Percentiles rank a stretch among this genome's conserved stretches.
Evolutionary conservation across 1,284 basidiomycete species (phyloP).

Genomic region (Boletellus sp.): DNA sequence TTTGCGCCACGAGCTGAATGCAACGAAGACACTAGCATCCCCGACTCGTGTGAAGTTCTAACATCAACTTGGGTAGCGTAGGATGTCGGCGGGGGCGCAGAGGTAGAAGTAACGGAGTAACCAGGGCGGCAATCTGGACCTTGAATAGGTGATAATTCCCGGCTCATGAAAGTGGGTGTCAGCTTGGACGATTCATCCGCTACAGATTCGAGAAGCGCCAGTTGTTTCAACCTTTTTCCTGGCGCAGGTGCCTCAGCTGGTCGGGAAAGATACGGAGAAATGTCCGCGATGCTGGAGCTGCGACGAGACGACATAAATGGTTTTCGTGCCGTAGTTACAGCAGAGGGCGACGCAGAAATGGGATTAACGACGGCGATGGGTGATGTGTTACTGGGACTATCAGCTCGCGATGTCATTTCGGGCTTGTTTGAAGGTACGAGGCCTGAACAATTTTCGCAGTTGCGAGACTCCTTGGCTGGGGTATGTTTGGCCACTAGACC

Average conservation of each 20-base stretch:
- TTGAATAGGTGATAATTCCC: constrained; percentile 24
- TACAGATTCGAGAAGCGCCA: constrained; percentile 71
- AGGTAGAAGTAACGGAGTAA: constrained; percentile 16
- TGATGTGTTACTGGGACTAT: constrained; percentile 12
- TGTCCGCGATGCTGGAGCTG: constrained; percentile 49
- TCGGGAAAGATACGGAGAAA: constrained; percentile 61
- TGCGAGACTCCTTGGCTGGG: constrained; percentile 3
- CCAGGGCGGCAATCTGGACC: constrained; percentile 2
- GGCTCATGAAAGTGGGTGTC: constrained; percentile 45
- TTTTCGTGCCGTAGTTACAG: constrained; percentile 19
- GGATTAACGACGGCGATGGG: constrained; percentile 7
- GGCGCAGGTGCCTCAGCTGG: constrained; percentile 48
- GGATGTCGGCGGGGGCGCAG: constrained; percentile 19
- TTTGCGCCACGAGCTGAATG: constrained; percentile 13
- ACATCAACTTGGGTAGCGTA: constrained; percentile 6
- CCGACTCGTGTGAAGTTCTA: constrained; percentile 12
- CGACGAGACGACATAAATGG: constrained; percentile 29
- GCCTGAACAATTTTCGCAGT: constrained; percentile 15
- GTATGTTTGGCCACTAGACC: constrained; percentile 6
- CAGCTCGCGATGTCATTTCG: constrained; percentile 24
- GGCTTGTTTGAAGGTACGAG: constrained; percentile 10
- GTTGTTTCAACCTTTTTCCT: constrained; percentile 62
- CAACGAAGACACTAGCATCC: constrained; percentile 2
- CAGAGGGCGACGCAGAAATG: constrained; percentile 8
- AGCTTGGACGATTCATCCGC: constrained; percentile 67